These are phyloP conservation scores for Cochlearia excelsa DNA, from an alignment of 345 rosid genomes.

Conservation along the genomic window DNA sequence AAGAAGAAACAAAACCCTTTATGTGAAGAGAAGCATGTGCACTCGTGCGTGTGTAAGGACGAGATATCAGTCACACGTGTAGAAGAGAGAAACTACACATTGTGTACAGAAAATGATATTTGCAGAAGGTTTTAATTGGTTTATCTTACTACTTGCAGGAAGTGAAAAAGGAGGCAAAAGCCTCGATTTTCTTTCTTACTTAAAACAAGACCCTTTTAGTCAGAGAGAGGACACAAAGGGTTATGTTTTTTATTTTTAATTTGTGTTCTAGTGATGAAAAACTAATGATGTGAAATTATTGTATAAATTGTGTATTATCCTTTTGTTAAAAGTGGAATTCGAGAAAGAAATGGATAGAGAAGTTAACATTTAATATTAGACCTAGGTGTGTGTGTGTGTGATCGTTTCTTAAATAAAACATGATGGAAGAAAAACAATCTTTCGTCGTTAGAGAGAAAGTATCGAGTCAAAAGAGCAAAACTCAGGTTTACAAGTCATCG, in stretches of 20 bases:
- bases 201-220: conserved; percentile 26
- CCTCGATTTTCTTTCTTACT: conserved; percentile 11
- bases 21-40: conserved; percentile 24
- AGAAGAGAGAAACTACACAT: conserved; percentile 18
- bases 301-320: conserved; percentile 36
- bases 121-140: conserved; percentile 26
- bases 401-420: no score
- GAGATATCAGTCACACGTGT: conserved; percentile 15
- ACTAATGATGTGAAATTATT: conserved; percentile 29
- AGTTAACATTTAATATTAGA: no score
- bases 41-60: conserved; percentile 7
- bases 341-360: not conserved
- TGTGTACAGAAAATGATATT: conserved; percentile 33
- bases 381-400: no score
- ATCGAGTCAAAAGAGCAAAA: no score
- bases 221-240: conserved; percentile 21
- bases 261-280: not conserved
- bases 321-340: conserved; percentile 19
- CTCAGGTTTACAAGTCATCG: no score
- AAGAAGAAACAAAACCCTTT: not conserved
- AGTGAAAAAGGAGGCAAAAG: conserved; percentile 16
- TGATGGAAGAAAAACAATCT: no score
- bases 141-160: conserved; percentile 10
- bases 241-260: conserved; percentile 18
- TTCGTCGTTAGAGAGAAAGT: no score